Evolutionary conservation across 1,284 basidiomycete genomes (phyloP), one percentile per base, ranked within the genome.

Genomic region (Psilocybe mexicana): DNA sequence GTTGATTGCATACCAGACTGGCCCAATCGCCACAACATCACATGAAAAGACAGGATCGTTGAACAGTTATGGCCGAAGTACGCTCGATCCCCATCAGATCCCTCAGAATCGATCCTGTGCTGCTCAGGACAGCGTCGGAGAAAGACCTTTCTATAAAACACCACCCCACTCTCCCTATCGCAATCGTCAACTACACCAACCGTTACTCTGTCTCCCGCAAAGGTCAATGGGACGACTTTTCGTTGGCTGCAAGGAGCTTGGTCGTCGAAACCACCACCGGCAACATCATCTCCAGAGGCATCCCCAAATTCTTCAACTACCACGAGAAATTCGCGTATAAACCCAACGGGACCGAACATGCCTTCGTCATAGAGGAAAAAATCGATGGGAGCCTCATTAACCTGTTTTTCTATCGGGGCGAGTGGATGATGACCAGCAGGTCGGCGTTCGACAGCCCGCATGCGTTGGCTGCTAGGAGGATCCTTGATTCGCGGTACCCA

Each of bases 371-470:
- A 1, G 63, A 67, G 42, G 66, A 67, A 42, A 65, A 67, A 47
- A 45, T 67, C 3, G 66, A 67, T 18, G 64, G 66, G n/a, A 67
- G 66, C 44, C 61, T 67, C n/a, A 64, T 67, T 43, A 64, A 55
- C 36, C 53, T 65, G 12, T 67, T 67, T 48, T 64, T 51, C 33
- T 67, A 65, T 42, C 44, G 47, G 6, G 43, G 38, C 0, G 47
- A 60, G 26, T 67, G 64, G 61, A 47, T 63, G 35, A 55, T 61
- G 14, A 56, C 55, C n/a, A 63, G 60, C 44, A 47, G 61, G 30
- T 47, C 64, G 4, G 54, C 61, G 1, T 67, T 67, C 40, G 59
- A 58, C 35, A 64, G 61, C 44, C 56, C 53, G 0, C 66, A 65
- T 43, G 57, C 59, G 2, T 28, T 48, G 14, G 36, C 64, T 1